Conservation (phyloP, 805 yeast species). For the Spathaspora sp. region DNA sequence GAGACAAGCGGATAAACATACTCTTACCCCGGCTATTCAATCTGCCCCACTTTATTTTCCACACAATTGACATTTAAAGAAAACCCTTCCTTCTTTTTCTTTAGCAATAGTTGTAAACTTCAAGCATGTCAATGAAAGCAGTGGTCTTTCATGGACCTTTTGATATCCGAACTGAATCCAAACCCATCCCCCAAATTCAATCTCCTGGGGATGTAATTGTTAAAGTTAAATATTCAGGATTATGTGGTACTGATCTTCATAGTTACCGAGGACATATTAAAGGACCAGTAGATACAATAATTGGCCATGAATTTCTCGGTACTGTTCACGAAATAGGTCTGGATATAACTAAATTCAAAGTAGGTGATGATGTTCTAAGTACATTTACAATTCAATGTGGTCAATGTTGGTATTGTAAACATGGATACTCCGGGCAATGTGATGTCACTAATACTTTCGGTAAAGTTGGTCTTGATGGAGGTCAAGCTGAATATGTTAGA, state of each 20-base stretch:
- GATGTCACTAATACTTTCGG: conserved; percentile 55
- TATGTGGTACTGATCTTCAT: conserved; percentile 57
- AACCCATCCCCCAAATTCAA: conserved; percentile 37
- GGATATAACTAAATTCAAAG: conserved; percentile 24
- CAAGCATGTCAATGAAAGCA: conserved; percentile 40
- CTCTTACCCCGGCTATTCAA: no score
- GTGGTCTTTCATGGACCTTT: conserved; percentile 45
- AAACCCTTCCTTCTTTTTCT: background rate
- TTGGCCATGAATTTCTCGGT: conserved; percentile 54
- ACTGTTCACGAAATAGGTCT: conserved; percentile 38
- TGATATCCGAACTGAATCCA: conserved; percentile 34
- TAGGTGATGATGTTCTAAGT: conserved; percentile 47
- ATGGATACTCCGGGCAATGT: conserved; percentile 55
- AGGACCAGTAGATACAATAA: conserved; percentile 36
- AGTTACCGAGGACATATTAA: conserved; percentile 48
- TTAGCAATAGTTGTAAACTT: background rate
- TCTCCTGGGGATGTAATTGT: conserved; percentile 43
- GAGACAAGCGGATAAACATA: background rate
- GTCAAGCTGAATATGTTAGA: conserved; percentile 58
- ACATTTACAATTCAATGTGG: conserved; percentile 59
- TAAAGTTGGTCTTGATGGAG: conserved; percentile 53
- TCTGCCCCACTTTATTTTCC: background rate
- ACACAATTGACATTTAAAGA: background rate
- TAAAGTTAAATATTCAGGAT: conserved; percentile 44
- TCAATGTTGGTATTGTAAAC: conserved; percentile 53